phyloP scores from a whole-genome alignment of 108 stramenopile genomes.

The Conticribra guillardii region DNA sequence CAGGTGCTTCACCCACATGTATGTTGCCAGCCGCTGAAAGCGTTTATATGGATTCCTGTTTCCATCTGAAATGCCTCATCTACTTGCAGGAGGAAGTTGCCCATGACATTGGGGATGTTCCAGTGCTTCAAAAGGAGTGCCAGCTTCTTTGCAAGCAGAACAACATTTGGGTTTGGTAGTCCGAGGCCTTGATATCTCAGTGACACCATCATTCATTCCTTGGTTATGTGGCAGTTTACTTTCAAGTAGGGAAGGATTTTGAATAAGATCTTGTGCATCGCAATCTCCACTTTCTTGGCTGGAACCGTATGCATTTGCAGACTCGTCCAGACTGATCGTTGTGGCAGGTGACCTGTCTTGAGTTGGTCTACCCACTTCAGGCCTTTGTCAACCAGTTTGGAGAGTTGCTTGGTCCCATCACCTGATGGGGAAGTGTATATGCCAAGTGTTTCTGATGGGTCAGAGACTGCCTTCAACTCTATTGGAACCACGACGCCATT shows the following conservation, averaged over 20 bases:
- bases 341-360: not conserved
- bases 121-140: not conserved
- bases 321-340: not conserved
- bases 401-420: not conserved
- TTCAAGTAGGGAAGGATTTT: not conserved
- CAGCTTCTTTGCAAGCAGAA: not conserved
- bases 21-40: no score
- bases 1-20: no score
- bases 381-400: not conserved
- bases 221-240: slow-evolving; percentile 4
- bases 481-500: not conserved
- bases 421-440: not conserved
- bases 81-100: no score
- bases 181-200: slow-evolving; percentile 6
- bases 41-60: no score
- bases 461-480: not conserved
- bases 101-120: no score
- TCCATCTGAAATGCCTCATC: no score
- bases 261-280: not conserved
- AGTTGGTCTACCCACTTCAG: not conserved
- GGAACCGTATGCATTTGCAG: not conserved
- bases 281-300: not conserved
- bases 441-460: not conserved
- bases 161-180: slow-evolving; percentile 3
- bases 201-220: slow-evolving; percentile 1